Conservation (phyloP, 257 asterid species). For the Mentha longifolia region DNA sequence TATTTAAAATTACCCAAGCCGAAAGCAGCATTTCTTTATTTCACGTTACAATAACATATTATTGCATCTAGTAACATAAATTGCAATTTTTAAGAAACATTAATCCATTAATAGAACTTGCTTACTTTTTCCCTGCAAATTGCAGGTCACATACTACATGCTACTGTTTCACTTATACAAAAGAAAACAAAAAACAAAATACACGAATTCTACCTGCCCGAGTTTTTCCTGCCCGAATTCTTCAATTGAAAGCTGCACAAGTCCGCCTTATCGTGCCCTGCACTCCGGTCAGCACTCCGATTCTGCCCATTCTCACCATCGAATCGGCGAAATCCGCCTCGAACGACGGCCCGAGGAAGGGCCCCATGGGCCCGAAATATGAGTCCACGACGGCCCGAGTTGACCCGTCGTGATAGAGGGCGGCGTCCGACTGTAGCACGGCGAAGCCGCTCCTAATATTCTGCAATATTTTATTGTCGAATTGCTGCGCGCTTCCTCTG, state of each 20-base stretch:
- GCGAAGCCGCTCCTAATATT: conserved; percentile 74
- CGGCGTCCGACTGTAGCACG: conserved; percentile 74
- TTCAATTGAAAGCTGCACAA: conserved; percentile 56
- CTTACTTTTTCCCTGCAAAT: background rate
- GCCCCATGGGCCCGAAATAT: conserved; percentile 52
- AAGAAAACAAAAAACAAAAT: background rate
- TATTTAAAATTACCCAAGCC: background rate
- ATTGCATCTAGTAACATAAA: background rate
- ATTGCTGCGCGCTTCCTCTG: conserved; percentile 48
- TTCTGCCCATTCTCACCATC: conserved; percentile 77
- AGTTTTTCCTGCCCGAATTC: too few relatives aligned
- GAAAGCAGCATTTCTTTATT: background rate
- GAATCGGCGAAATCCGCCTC: conserved; percentile 68
- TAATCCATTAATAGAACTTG: background rate
- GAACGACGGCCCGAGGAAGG: conserved; percentile 51
- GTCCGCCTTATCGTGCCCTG: conserved; percentile 71
- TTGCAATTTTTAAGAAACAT: too few relatives aligned
- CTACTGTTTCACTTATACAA: background rate
- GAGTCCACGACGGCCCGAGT: conserved; percentile 73
- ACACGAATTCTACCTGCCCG: background rate
- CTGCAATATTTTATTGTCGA: conserved; percentile 60
- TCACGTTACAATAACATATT: background rate
- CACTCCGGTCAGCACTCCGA: conserved; percentile 64
- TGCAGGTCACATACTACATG: background rate
- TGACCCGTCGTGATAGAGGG: conserved; percentile 55